Conservation (phyloP, 345 rosid species). For the Populus simonii region DNA sequence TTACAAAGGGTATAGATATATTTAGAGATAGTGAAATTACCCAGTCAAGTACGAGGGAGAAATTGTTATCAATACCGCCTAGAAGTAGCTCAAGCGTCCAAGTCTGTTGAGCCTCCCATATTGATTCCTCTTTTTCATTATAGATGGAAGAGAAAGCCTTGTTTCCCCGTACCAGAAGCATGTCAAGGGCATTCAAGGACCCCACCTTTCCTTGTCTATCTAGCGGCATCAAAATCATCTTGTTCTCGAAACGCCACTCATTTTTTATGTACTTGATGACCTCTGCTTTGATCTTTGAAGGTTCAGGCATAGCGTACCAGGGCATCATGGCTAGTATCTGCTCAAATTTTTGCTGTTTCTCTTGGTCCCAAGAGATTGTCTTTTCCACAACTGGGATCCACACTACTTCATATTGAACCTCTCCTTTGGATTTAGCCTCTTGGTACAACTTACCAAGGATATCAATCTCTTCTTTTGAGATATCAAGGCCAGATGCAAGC, state of each 20-base stretch:
- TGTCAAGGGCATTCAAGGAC: constrained; percentile 28
- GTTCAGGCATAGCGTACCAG: constrained; percentile 34
- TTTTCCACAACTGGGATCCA: constrained; percentile 48
- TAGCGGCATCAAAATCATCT: constrained; percentile 28
- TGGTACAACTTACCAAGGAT: constrained; percentile 25
- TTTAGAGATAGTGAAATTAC: constrained; percentile 14
- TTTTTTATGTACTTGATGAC: constrained; percentile 35
- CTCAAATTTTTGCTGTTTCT: constrained; percentile 21
- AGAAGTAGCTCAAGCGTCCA: constrained; percentile 34
- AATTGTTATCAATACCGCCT: constrained; percentile 23
- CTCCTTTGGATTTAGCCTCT: constrained; percentile 5
- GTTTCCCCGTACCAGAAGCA: constrained; percentile 35
- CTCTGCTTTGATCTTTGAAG: constrained; percentile 24
- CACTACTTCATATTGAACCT: constrained; percentile 28
- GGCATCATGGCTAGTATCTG: constrained; percentile 24
- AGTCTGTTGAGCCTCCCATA: constrained; percentile 28
- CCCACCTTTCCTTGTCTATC: constrained; percentile 30
- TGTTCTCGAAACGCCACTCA: constrained; percentile 28
- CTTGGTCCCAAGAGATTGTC: constrained; percentile 26
- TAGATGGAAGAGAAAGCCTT: constrained; percentile 27
- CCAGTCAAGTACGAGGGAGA: constrained; percentile 15
- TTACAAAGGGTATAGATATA: no score
- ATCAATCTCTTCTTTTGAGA: constrained; percentile 30
- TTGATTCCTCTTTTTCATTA: constrained; percentile 19
- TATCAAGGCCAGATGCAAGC: constrained; percentile 38